These are phyloP conservation scores for Panicum hallii DNA, from an alignment of 202 grass and related monocot species.

Conservation along the genomic window DNA sequence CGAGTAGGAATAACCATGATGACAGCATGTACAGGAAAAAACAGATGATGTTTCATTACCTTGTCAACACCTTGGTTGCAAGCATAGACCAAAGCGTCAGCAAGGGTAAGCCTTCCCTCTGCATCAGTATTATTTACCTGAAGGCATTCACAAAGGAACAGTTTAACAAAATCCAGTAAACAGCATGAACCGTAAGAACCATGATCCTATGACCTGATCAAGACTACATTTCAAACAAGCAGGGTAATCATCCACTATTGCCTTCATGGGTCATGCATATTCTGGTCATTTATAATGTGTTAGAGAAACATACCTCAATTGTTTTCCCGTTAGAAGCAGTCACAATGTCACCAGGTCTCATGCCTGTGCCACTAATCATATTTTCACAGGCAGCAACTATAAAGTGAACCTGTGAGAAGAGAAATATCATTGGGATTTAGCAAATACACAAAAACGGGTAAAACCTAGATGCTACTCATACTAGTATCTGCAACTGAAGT, in stretches of 20 bases:
- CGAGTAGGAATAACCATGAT: neutral
- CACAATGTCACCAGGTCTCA: slow-evolving; percentile 98
- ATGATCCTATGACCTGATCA: neutral
- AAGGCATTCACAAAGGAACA: slow-evolving; percentile 32
- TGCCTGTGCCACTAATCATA: slow-evolving; percentile 99
- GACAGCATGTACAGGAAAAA: neutral
- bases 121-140: slow-evolving; percentile 99
- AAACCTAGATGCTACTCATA: neutral
- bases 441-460: neutral
- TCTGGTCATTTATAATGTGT: neutral
- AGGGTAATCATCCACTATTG: neutral
- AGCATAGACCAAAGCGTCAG: slow-evolving; percentile 95
- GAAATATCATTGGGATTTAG: slow-evolving; percentile 13
- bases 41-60: slow-evolving; percentile 49
- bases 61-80: slow-evolving; percentile 98
- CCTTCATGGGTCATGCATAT: neutral
- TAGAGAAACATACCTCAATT: slow-evolving; percentile 71
- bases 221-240: slow-evolving; percentile 4
- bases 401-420: slow-evolving; percentile 84
- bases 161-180: neutral
- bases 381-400: slow-evolving; percentile 99
- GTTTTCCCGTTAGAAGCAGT: slow-evolving; percentile 98
- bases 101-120: slow-evolving; percentile 97
- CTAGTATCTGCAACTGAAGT: slow-evolving; percentile 25
- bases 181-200: neutral